Evolutionary conservation across 306 rosid genomes (phyloP).

Genomic region (Acacia acuminata): DNA sequence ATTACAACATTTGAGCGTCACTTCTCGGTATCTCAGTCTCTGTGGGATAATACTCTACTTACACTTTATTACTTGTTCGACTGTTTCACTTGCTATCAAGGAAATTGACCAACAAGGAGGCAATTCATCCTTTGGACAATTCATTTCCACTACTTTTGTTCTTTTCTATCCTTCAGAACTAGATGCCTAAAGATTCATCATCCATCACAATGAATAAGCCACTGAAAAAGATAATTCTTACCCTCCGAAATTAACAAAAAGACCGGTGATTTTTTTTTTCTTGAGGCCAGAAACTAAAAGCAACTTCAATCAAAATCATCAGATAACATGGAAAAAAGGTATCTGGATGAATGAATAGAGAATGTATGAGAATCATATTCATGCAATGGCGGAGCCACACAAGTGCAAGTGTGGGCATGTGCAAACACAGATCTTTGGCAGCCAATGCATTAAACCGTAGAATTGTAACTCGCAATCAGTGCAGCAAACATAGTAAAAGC

Average conservation of each 20-base stretch:
- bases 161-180: too few species aligned
- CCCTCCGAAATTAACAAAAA: slow-evolving; percentile 29
- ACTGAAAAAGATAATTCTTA: background rate
- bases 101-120: too few species aligned
- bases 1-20: too few species aligned
- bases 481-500: slow-evolving; percentile 64
- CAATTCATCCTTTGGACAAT: too few species aligned
- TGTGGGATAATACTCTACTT: too few species aligned
- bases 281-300: background rate
- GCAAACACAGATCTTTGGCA: too few species aligned
- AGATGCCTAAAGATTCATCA: slow-evolving; percentile 21
- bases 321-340: slow-evolving; percentile 1
- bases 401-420: too few species aligned
- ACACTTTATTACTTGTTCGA: too few species aligned
- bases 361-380: slow-evolving; percentile 9
- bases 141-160: too few species aligned
- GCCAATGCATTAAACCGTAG: slow-evolving; percentile 45
- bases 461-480: slow-evolving; percentile 64
- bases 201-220: slow-evolving; percentile 25
- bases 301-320: slow-evolving; percentile 24
- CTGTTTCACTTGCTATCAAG: too few species aligned
- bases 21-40: too few species aligned
- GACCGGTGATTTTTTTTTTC: background rate
- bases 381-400: too few species aligned
- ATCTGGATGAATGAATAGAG: background rate